Evolutionary conservation across 2,329 filamentous ascomycete genomes (phyloP).

Genomic region (Incumbomyces delicatus): DNA sequence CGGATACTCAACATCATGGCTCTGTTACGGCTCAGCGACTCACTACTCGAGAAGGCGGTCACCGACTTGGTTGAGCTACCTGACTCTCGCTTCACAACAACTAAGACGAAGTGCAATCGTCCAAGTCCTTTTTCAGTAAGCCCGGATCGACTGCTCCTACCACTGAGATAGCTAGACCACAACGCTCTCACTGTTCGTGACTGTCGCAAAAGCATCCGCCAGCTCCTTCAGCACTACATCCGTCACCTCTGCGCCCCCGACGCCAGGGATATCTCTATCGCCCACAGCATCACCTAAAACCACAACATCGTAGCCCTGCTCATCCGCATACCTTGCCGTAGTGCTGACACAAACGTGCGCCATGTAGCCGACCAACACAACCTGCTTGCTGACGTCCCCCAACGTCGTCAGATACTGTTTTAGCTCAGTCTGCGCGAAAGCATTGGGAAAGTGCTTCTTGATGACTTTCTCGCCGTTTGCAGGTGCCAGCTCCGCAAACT

Average conservation of each 20-base stretch:
- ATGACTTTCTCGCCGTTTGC: slow-evolving; percentile 47
- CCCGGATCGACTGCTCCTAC: no score
- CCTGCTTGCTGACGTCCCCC: slow-evolving; percentile 42
- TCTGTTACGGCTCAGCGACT: no score
- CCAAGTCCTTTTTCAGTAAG: no score
- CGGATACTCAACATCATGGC: no score
- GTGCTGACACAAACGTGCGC: slow-evolving; percentile 57
- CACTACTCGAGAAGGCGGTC: no score
- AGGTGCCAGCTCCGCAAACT: slow-evolving; percentile 51
- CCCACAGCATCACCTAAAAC: slow-evolving; percentile 54
- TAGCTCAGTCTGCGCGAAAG: slow-evolving; percentile 53
- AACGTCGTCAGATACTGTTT: slow-evolving; percentile 43
- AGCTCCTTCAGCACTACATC: slow-evolving; percentile 47
- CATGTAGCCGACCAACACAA: slow-evolving; percentile 42
- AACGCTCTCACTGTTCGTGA: slow-evolving; percentile 44
- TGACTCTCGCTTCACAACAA: no score
- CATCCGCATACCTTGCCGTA: slow-evolving; percentile 51
- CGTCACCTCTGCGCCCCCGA: slow-evolving; percentile 44
- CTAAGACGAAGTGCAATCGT: no score
- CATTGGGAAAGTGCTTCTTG: slow-evolving; percentile 48
- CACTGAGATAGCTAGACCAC: no score
- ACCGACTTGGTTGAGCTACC: no score
- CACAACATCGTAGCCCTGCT: slow-evolving; percentile 55
- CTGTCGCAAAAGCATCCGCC: slow-evolving; percentile 53
- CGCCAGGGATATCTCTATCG: slow-evolving; percentile 57